Evolutionary conservation across 805 yeast species (phyloP), one percentile per base, ranked within the genome.

Genomic region (Kregervanrija delftensis): DNA sequence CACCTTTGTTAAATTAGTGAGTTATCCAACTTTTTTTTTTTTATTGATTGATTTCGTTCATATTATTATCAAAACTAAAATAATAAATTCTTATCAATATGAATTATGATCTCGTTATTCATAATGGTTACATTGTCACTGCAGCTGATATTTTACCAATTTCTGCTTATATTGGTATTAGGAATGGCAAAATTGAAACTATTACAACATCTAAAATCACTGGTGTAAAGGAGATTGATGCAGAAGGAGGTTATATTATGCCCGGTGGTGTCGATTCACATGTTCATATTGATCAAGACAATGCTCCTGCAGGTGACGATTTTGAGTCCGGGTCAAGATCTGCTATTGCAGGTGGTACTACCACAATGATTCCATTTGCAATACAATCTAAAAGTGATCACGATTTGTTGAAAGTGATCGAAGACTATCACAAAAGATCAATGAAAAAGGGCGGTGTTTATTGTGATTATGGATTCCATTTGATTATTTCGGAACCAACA

Each of bases 211-310:
- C 11, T 9, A 41, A 36, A 44, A 22, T 45, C 9, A 8, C 8
- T 3, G 70, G 60, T 30, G 45, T 43, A 13, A 54, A 57, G 38
- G 53, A 55, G 11, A 65, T 72, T 17, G 74, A 72, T 53, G 75
- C 75, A 3, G 58, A 69, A 43, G 73, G 76, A 11, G 76, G 63
- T 0, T 63, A 52, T 48, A 63, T 72, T 12, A 71, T 73, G 1
- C 77, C 77, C 3, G 77, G 77, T 36, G 76, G 77, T 11, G 64
- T 72, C 34, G 77, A 72, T 51, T 61, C 73, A 1, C 76, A 72
- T 53, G 73, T 70, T 14, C 77, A 72, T 47, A 46, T 72, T 13
- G 71, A 69, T 38, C 74, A 72, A 50, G 96, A 96, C 0, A 96
- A 96, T 15, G 71, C 96, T 53, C 61, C 68, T 12, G 61, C 67